Base-by-base conservation (phyloP, 352 stramenopile species). In the Globisporangium uncinulatum region DNA sequence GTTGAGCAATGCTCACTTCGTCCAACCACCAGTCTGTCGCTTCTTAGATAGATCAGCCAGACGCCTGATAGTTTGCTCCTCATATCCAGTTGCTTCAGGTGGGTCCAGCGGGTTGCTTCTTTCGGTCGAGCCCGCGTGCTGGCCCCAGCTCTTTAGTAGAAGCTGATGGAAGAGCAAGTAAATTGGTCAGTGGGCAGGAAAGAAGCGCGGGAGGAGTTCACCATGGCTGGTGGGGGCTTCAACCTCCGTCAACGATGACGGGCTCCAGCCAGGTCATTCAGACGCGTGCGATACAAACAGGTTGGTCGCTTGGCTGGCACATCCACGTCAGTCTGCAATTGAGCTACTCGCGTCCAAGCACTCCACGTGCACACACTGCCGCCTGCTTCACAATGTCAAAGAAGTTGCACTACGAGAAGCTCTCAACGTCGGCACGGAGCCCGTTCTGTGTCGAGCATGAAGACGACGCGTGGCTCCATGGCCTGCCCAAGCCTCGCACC, bases 361-460 rank as follows among this genome's bases (percentile, higher is more conserved):
- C 39, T 15, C 14, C 15, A 19, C 11, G 6, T 45, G 39, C 39
- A 20, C 39, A 45, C 39, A 45, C 3, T 29, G 24, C 24, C 24
- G 24, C 24, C 24, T 29, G 13, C 15, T 45, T 3, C 6, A 34
- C 45, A 13, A 57, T 57, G 52, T 13, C 24, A 5, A 50, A 44
- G 10, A 15, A 10, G 13, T 13, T 48, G 15, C 24, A 42, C 7
- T 20, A 51, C 15, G 41, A 52, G 32, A 48, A 39, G 54, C 34
- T 49, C 34, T 5, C 45, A 36, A 21, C 20, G 10, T 9, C 54
- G 36, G 32, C 44, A 15, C 44, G 54, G 15, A 60, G 31, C 34
- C 54, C 50, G 13, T 60, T 60, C 45, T 48, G 56, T 47, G 56
- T 56, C 13, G 56, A 54, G 5, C 39, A 61, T 4, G 47, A 36